Conservation (phyloP, 495 filamentous ascomycete species). For the Echria macrotheca region DNA sequence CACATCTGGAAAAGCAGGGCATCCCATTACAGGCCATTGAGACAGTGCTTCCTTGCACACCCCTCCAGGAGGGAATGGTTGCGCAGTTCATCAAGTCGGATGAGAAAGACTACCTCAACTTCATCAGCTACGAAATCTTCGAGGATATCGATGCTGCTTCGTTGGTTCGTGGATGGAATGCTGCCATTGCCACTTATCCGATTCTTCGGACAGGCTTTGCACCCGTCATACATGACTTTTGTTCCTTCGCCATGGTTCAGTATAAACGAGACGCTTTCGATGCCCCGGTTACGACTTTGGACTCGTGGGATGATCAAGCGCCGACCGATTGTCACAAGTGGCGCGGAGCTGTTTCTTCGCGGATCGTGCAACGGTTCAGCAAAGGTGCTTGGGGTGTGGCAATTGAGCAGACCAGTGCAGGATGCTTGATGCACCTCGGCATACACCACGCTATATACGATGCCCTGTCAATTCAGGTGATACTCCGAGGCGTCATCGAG, state of each 20-base stretch:
- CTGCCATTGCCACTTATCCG: conserved; percentile 47
- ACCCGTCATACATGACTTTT: conserved; percentile 50
- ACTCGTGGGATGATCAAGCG: not conserved
- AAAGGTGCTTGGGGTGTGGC: conserved; percentile 28
- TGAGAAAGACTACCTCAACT: conserved; percentile 59
- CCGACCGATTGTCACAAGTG: conserved; percentile 28
- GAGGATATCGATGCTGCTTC: conserved; percentile 3
- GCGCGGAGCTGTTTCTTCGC: conserved; percentile 15
- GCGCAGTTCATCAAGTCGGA: conserved; percentile 52
- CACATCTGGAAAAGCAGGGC: conserved; percentile 16
- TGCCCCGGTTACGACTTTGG: no score
- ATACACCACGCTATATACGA: conserved; percentile 77
- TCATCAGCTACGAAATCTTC: conserved; percentile 41
- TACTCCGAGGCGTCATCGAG: conserved; percentile 52
- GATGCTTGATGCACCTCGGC: conserved; percentile 40
- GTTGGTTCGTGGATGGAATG: conserved; percentile 53
- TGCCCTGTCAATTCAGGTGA: conserved; percentile 56
- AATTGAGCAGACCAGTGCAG: conserved; percentile 13
- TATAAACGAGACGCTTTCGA: conserved; percentile 22
- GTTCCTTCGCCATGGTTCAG: conserved; percentile 63
- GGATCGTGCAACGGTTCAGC: conserved; percentile 13
- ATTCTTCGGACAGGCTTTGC: conserved; percentile 71
- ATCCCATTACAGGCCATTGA: conserved; percentile 26
- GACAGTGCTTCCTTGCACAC: conserved; percentile 56
- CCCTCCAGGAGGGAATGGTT: conserved; percentile 59